These are phyloP conservation scores for Penicillium robsamsonii DNA, from an alignment of 495 filamentous ascomycete species.

Conservation along the genomic window DNA sequence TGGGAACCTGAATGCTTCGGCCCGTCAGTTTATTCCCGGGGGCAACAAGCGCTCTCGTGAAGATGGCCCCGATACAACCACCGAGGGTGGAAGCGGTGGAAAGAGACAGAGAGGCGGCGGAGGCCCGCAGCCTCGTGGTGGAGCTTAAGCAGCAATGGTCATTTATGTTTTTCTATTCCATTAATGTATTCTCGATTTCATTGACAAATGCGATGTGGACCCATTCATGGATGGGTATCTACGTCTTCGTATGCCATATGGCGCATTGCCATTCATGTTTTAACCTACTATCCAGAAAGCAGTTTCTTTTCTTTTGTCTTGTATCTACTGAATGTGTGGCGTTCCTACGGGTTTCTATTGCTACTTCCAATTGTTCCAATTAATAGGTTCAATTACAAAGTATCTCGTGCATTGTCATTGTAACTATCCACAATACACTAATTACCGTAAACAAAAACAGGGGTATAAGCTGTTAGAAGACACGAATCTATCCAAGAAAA, in stretches of 20 bases:
- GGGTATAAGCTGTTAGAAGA: constrained; percentile 8
- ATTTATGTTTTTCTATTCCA: constrained; percentile 16
- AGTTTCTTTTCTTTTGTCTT: constrained; percentile 8
- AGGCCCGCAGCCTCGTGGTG: constrained; percentile 32
- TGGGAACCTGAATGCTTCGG: constrained; percentile 50
- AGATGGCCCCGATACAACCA: constrained; percentile 52
- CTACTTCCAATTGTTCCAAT: background rate
- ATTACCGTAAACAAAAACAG: background rate
- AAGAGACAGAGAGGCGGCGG: constrained; percentile 56
- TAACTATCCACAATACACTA: background rate
- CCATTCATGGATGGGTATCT: background rate
- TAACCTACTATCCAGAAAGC: background rate
- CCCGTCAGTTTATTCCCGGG: constrained; percentile 59
- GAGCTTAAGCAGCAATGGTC: constrained; percentile 11
- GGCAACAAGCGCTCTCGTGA: constrained; percentile 67
- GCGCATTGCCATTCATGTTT: background rate
- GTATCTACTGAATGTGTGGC: constrained; percentile 22
- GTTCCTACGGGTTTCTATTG: background rate
- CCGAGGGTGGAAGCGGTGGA: constrained; percentile 42
- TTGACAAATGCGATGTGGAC: constrained; percentile 1
- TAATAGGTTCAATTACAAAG: background rate
- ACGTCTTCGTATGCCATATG: background rate
- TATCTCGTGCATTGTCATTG: background rate
- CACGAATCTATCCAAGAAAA: background rate
- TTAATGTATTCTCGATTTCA: constrained; percentile 13